Conservation (phyloP, 2,329 filamentous ascomycete species). For the Sporothrix inflata region DNA sequence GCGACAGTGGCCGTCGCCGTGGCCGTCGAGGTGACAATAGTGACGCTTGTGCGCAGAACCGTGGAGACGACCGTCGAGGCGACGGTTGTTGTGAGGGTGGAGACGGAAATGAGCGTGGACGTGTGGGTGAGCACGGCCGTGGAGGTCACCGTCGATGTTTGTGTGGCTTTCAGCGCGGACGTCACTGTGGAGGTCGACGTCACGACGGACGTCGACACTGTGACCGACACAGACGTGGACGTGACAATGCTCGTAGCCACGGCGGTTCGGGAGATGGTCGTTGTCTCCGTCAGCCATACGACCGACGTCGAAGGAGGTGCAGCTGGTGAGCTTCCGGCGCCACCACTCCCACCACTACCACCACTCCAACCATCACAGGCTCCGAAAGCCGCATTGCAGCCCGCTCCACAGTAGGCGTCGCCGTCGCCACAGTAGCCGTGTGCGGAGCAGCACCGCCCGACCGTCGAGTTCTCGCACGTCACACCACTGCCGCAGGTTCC, state of each 20-base stretch:
- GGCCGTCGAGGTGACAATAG: neutral
- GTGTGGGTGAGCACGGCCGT: neutral
- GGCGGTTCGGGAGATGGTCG: neutral
- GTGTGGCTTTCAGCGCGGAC: neutral
- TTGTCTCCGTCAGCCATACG: conserved; percentile 18
- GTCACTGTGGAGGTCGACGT: neutral
- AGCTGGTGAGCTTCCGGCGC: neutral
- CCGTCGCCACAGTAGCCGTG: conserved; percentile 29
- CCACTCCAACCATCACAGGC: neutral
- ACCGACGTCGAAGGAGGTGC: neutral
- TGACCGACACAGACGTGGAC: neutral
- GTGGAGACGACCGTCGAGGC: neutral
- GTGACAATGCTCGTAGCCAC: conserved; percentile 22
- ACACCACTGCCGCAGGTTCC: conserved; percentile 28
- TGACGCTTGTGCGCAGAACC: neutral
- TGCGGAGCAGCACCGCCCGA: conserved; percentile 27
- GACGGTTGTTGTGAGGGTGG: neutral
- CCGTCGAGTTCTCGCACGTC: conserved; percentile 25
- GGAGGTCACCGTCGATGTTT: neutral
- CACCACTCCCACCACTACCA: neutral
- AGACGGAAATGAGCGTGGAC: neutral
- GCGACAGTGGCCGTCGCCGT: neutral
- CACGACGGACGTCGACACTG: neutral
- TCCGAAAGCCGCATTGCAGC: conserved; percentile 24
- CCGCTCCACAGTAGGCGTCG: conserved; percentile 27